These are phyloP conservation scores for Lasiosphaeria ovina DNA, from an alignment of 495 filamentous ascomycete genomes.

Conservation along the genomic window DNA sequence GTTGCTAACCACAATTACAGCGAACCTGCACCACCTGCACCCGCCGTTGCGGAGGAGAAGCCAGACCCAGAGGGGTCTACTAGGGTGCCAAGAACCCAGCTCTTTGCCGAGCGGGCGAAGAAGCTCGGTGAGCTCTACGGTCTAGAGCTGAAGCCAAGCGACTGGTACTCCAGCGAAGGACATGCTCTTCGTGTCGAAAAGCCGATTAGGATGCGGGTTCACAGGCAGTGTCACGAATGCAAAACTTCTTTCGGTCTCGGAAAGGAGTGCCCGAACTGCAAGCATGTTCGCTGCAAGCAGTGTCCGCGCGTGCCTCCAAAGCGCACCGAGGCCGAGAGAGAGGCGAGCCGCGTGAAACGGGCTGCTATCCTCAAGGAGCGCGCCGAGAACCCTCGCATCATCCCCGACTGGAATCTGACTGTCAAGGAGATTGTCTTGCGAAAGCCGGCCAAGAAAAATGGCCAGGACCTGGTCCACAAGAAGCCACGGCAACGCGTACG, in stretches of 20 bases:
- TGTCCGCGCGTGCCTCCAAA: constrained; percentile 72
- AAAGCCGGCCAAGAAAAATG: constrained; percentile 61
- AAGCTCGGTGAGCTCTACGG: constrained; percentile 74
- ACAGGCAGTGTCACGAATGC: constrained; percentile 78
- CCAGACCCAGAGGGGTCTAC: constrained; percentile 24
- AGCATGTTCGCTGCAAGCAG: constrained; percentile 73
- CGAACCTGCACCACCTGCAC: constrained; percentile 23
- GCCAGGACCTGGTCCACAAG: constrained; percentile 69
- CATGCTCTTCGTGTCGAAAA: constrained; percentile 76
- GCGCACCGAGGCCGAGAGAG: constrained; percentile 50
- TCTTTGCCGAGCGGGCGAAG: constrained; percentile 68
- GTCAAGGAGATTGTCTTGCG: constrained; percentile 51
- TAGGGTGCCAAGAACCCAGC: constrained; percentile 44
- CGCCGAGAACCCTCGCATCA: constrained; percentile 46
- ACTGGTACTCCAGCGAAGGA: constrained; percentile 60
- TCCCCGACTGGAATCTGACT: constrained; percentile 45
- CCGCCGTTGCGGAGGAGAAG: constrained; percentile 16
- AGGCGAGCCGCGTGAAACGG: constrained; percentile 43
- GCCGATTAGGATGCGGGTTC: constrained; percentile 87
- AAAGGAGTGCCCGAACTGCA: constrained; percentile 68
- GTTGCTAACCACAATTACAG: constrained; percentile 29
- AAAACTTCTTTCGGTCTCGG: constrained; percentile 57
- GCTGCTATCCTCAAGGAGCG: constrained; percentile 48
- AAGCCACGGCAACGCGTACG: constrained; percentile 66
- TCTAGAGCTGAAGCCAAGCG: constrained; percentile 64